Evolutionary conservation across 2,329 filamentous ascomycete species (phyloP).

Genomic region (Exophiala phaeomuriformis): DNA sequence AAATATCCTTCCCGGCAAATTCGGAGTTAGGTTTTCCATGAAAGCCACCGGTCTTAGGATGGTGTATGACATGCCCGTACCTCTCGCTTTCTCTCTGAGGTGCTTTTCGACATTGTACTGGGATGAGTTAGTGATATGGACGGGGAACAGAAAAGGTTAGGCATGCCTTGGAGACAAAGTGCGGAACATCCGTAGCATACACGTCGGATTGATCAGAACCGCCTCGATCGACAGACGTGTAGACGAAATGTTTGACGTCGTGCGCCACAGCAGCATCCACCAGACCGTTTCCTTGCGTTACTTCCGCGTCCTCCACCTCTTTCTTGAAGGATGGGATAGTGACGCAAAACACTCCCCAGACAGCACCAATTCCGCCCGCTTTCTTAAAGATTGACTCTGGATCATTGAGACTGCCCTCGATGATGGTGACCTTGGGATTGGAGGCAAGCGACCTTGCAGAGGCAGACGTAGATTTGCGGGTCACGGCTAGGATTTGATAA

Average conservation of each 20-base stretch:
- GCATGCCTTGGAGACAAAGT: slow-evolving; percentile 52
- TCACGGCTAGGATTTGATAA: slow-evolving; percentile 49
- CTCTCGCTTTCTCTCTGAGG: slow-evolving; percentile 43
- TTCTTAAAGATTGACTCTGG: slow-evolving; percentile 44
- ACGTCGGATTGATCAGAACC: slow-evolving; percentile 48
- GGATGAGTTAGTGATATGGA: neutral
- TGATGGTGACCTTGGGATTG: slow-evolving; percentile 47
- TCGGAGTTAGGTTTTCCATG: slow-evolving; percentile 50
- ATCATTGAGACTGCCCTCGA: slow-evolving; percentile 53
- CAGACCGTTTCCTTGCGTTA: slow-evolving; percentile 51
- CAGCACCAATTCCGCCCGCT: slow-evolving; percentile 36
- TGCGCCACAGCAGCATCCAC: slow-evolving; percentile 52
- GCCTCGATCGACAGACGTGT: slow-evolving; percentile 57
- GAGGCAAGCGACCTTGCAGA: slow-evolving; percentile 39
- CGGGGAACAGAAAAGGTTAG: neutral
- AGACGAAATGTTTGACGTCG: slow-evolving; percentile 55
- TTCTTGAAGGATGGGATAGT: slow-evolving; percentile 41
- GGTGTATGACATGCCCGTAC: slow-evolving; percentile 50
- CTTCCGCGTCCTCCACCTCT: slow-evolving; percentile 37
- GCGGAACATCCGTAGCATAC: slow-evolving; percentile 50
- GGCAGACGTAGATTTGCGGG: slow-evolving; percentile 41
- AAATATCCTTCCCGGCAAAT: slow-evolving; percentile 45
- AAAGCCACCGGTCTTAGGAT: slow-evolving; percentile 57
- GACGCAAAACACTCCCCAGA: slow-evolving; percentile 58
- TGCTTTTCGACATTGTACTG: slow-evolving; percentile 53